Evolutionary conservation across 345 rosid genomes (phyloP).

Genomic region (Physaria fendleri): DNA sequence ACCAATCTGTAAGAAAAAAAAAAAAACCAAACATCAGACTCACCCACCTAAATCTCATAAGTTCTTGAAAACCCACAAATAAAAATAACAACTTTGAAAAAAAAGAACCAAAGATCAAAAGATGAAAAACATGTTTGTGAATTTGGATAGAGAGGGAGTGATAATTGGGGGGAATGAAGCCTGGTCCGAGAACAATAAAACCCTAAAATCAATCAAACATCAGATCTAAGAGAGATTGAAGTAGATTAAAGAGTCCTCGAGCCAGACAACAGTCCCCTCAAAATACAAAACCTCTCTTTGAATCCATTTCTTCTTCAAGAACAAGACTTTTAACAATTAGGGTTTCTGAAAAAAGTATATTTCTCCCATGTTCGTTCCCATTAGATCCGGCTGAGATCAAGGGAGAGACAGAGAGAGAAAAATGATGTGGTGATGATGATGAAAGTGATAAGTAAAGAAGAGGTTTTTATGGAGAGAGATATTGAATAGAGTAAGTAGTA

Average conservation of each 20-base stretch:
- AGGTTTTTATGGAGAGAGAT: conserved; percentile 25
- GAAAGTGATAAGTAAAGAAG: conserved; percentile 15
- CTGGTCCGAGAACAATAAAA: conserved; percentile 83
- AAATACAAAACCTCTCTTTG: conserved; percentile 37
- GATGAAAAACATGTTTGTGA: background rate
- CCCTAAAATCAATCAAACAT: conserved; percentile 28
- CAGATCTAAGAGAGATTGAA: conserved; percentile 17
- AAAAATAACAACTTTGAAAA: background rate
- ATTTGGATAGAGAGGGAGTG: conserved; percentile 31
- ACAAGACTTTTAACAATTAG: background rate
- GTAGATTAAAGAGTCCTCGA: conserved; percentile 77
- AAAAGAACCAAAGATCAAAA: conserved; percentile 6
- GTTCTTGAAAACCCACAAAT: background rate
- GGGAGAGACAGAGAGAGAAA: conserved; percentile 36
- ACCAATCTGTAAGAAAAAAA: conserved; percentile 35
- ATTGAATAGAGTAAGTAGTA: conserved; percentile 18
- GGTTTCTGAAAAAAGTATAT: conserved; percentile 2
- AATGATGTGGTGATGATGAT: conserved; percentile 13
- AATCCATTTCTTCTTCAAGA: background rate
- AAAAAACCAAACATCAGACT: background rate
- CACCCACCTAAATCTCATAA: background rate
- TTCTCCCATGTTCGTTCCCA: conserved; percentile 30
- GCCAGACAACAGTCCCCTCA: conserved; percentile 99
- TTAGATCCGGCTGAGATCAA: conserved; percentile 61
- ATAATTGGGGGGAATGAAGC: conserved; percentile 99